Evolutionary conservation across 2,329 filamentous ascomycete species (phyloP), one percentile per base, ranked within the genome.

Genomic region (Hypoxylon sp.): DNA sequence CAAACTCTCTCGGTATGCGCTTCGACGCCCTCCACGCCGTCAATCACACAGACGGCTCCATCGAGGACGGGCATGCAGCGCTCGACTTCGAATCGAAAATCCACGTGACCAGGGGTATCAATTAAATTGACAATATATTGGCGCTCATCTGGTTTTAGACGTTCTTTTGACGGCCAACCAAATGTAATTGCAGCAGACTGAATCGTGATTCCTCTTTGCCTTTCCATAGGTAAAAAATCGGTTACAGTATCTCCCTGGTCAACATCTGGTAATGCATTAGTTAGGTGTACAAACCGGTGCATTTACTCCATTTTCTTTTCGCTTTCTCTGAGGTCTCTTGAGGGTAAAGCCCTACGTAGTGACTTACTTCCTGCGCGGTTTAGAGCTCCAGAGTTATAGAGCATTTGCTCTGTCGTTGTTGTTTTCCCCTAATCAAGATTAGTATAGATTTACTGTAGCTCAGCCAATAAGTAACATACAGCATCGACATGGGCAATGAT

Each of bases 401-500:
- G 88, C 93, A 97, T 97, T 51, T 94, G 91, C 83, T 99, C 94
- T 3, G 94, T 97, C 0, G 94, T 99, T 0, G 94, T 97, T 1
- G 94, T 99, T 78, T 99, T 99, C 6, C 94, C 94, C 81, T 84
- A 6, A 12, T 8, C 2, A 9, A 5, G 6, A 52, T 67, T 11
- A 66, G 60, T 37, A 36, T 23, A 13, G 40, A 12, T 17, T 1
- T 16, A 16, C 32, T n/a, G 40, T 23, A 19, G 16, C 9, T 27
- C n/a, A 29, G 13, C 7, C 27, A 2, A 26, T 12, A 9, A n/a
- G 19, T 44, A n/a, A 70, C 79, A 46, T 71, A 84, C 81, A 48
- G 94, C 94, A 84, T 97, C 94, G 60, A 99, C 96, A 71, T 99
- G 94, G 52, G 94, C 94, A 71, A 99, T 97, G 62, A 99, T 97